phyloP scores from a whole-genome alignment of 208 protist species.

The Angomonas deanei region DNA sequence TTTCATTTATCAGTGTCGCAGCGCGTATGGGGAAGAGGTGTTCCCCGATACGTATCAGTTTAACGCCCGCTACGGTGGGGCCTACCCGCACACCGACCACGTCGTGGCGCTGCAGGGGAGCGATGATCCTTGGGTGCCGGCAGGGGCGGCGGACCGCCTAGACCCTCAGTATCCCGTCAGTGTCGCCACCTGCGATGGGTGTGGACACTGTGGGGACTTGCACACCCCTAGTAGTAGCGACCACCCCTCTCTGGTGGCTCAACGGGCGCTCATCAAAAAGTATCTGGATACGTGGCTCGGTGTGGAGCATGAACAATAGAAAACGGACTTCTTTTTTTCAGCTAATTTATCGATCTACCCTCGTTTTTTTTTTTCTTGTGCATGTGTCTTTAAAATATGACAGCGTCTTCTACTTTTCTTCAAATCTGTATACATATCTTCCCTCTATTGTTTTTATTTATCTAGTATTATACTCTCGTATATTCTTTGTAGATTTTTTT shows the following conservation, averaged over 20 bases:
- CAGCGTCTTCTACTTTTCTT: neutral
- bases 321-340: neutral
- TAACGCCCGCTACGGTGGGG: slow-evolving; percentile 27
- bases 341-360: neutral
- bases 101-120: slow-evolving; percentile 35
- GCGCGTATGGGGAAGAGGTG: slow-evolving; percentile 20
- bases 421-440: neutral
- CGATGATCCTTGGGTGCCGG: slow-evolving; percentile 35
- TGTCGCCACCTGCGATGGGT: slow-evolving; percentile 34
- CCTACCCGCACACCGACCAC: slow-evolving; percentile 13
- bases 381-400: slow-evolving; percentile 1
- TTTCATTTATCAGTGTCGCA: slow-evolving; percentile 36
- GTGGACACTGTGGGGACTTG: slow-evolving; percentile 39
- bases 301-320: neutral
- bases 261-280: slow-evolving; percentile 10
- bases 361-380: slow-evolving; percentile 4
- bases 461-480: slow-evolving; percentile 2
- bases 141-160: slow-evolving; percentile 17
- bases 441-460: slow-evolving; percentile 1
- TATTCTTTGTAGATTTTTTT: slow-evolving; percentile 12
- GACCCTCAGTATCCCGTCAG: slow-evolving; percentile 17
- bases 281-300: slow-evolving; percentile 24
- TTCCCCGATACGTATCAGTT: slow-evolving; percentile 36
- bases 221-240: neutral
- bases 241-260: slow-evolving; percentile 10